Percentiles rank a stretch among this genome's conserved stretches.
Evolutionary conservation across 352 stramenopile genomes (phyloP).

Genomic region (Pythium phragmitis): DNA sequence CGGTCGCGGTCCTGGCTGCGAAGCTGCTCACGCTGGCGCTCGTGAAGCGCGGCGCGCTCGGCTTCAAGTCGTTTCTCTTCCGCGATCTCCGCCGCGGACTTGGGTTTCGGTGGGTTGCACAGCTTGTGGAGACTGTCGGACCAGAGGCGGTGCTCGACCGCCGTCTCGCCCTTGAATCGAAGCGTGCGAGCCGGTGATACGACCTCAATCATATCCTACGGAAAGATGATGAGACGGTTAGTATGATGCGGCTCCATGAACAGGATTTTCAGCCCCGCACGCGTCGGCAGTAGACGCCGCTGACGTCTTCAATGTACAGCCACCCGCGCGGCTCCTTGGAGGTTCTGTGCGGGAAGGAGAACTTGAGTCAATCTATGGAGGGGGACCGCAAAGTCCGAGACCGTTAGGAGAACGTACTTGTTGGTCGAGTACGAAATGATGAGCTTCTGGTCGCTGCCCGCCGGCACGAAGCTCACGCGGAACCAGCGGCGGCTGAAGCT

Average conservation of each 20-base stretch:
- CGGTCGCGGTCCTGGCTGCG: conserved; percentile 31
- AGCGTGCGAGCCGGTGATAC: conserved; percentile 70
- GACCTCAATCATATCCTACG: conserved; percentile 81
- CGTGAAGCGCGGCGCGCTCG: conserved; percentile 14
- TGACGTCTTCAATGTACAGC: conserved; percentile 81
- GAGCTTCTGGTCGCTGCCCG: conserved; percentile 51
- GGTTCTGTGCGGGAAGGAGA: conserved; percentile 32
- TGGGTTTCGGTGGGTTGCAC: conserved; percentile 43
- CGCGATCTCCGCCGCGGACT: conserved; percentile 8
- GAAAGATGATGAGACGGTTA: not conserved
- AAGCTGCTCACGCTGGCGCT: conserved; percentile 11
- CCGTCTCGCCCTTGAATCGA: conserved; percentile 78
- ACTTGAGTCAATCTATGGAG: not conserved
- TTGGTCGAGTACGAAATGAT: conserved; percentile 80
- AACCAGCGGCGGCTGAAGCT: conserved; percentile 78
- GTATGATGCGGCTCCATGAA: not conserved
- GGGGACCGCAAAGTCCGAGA: not conserved
- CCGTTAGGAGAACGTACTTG: conserved; percentile 46
- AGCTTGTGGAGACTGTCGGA: conserved; percentile 76
- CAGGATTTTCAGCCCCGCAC: conserved; percentile 29
- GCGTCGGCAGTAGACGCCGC: conserved; percentile 64
- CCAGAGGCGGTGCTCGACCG: conserved; percentile 75
- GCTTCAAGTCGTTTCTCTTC: conserved; percentile 20
- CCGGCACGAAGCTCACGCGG: conserved; percentile 57
- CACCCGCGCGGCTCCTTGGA: conserved; percentile 76